Evolutionary conservation across 169 alveolate genomes (phyloP).

Genomic region (Plasmodium berghei): DNA sequence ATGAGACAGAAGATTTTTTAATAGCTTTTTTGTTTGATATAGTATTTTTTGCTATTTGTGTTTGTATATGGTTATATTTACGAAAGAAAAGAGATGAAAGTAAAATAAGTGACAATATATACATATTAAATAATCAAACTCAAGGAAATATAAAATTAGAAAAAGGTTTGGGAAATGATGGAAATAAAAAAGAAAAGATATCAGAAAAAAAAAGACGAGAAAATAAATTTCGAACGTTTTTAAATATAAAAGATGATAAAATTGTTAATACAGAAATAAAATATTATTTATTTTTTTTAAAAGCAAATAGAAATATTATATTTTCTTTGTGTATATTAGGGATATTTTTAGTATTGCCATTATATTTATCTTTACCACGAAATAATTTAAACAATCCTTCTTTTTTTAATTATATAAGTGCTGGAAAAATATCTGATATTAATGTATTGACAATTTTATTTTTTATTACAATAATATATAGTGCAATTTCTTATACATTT

Average conservation of each 20-base stretch:
- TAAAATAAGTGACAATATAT: constrained; percentile 61
- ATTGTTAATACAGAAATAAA: constrained; percentile 75
- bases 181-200: constrained; percentile 8
- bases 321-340: constrained; percentile 72
- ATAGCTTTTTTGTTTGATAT: constrained; percentile 60
- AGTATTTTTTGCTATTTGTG: constrained; percentile 60
- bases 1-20: constrained; percentile 49
- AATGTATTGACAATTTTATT: constrained; percentile 45
- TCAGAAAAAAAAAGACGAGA: constrained; percentile 1
- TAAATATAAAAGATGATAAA: constrained; percentile 74
- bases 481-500: constrained; percentile 70
- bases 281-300: constrained; percentile 71
- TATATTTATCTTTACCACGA: constrained; percentile 55
- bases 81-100: constrained; percentile 56
- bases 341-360: constrained; percentile 61
- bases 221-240: constrained; percentile 41
- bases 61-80: constrained; percentile 62
- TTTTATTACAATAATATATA: constrained; percentile 63
- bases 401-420: constrained; percentile 69
- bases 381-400: constrained; percentile 68
- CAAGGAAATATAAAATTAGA: constrained; percentile 41
- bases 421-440: constrained; percentile 69
- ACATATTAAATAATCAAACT: constrained; percentile 23
- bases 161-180: constrained; percentile 6
- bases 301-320: constrained; percentile 66